phyloP scores from a whole-genome alignment of 2,329 filamentous ascomycete species.

The Aspergillus sojae region DNA sequence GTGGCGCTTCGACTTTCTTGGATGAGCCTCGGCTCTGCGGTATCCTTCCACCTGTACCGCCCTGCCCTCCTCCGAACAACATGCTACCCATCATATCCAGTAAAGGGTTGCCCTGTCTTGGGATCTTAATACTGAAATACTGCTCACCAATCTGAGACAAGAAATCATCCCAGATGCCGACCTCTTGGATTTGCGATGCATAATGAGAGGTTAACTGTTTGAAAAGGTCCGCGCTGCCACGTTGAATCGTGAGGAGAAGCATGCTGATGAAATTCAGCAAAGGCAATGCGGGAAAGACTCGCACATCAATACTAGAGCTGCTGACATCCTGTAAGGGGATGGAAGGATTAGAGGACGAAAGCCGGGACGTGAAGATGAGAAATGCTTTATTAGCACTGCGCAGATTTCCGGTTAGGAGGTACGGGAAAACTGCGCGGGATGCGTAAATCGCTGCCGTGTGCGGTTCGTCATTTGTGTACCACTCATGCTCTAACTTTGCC shows the following conservation, averaged over 20 bases:
- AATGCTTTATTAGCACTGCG: slow-evolving; percentile 84
- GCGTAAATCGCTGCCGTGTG: slow-evolving; percentile 86
- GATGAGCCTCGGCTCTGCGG: slow-evolving; percentile 37
- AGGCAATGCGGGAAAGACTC: slow-evolving; percentile 88
- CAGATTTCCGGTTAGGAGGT: slow-evolving; percentile 86
- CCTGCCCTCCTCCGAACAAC: slow-evolving; percentile 74
- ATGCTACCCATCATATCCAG: slow-evolving; percentile 98
- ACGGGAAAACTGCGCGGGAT: slow-evolving; percentile 84
- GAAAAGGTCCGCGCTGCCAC: slow-evolving; percentile 76
- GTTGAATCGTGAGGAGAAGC: slow-evolving; percentile 79
- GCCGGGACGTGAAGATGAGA: slow-evolving; percentile 70
- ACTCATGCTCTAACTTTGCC: slow-evolving; percentile 82
- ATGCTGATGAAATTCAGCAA: slow-evolving; percentile 92
- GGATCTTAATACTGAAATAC: slow-evolving; percentile 92
- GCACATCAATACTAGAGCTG: slow-evolving; percentile 70
- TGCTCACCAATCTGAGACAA: slow-evolving; percentile 89
- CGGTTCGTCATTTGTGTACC: slow-evolving; percentile 87
- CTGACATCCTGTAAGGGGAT: slow-evolving; percentile 82
- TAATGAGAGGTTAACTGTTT: slow-evolving; percentile 83
- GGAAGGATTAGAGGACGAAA: slow-evolving; percentile 59
- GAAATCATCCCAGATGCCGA: slow-evolving; percentile 76
- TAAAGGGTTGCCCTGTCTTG: slow-evolving; percentile 85
- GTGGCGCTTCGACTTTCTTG: slow-evolving; percentile 52
- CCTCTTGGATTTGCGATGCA: slow-evolving; percentile 73
- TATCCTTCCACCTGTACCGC: slow-evolving; percentile 41